A percentile compares a stretch with the other conserved stretches of the same genome.
Evolutionary conservation across 2,329 filamentous ascomycete species (phyloP).

Genomic region (Clonostachys rhizophaga): DNA sequence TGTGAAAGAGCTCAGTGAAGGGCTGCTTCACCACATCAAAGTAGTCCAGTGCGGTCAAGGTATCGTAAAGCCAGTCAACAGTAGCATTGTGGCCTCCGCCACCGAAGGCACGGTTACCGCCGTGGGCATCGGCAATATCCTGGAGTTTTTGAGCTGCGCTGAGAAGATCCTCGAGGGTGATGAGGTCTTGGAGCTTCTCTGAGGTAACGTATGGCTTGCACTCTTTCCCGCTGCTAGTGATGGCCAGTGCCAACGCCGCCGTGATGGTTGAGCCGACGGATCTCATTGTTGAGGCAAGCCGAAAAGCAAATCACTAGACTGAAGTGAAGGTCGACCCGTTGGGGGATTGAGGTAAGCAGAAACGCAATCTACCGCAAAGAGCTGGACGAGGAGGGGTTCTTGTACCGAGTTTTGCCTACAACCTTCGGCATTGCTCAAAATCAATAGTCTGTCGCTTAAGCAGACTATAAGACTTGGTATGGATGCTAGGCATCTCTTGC

Average conservation of each 20-base stretch:
- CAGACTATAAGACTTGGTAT: too few species aligned
- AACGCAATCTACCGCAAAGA: too few species aligned
- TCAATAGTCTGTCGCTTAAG: too few species aligned
- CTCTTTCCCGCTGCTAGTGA: slow-evolving; percentile 3
- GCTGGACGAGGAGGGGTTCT: too few species aligned
- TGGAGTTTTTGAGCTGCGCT: slow-evolving; percentile 37
- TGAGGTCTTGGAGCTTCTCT: slow-evolving; percentile 27
- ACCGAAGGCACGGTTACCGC: slow-evolving; percentile 36
- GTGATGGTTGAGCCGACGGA: slow-evolving; percentile 2
- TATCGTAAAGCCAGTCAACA: slow-evolving; percentile 36
- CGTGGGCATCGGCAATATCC: slow-evolving; percentile 34
- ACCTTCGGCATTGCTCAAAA: too few species aligned
- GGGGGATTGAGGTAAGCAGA: too few species aligned
- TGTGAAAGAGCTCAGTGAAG: slow-evolving; percentile 31
- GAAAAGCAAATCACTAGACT: too few species aligned
- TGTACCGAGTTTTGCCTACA: too few species aligned
- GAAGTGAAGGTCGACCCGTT: too few species aligned
- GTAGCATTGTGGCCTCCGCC: slow-evolving; percentile 39
- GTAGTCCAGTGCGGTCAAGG: slow-evolving; percentile 27
- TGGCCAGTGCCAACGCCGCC: slow-evolving; percentile 1
- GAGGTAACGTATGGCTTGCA: slow-evolving; percentile 28
- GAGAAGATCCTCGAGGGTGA: slow-evolving; percentile 33
- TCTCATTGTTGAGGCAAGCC: slow-evolving; percentile 10
- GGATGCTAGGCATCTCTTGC: too few species aligned
- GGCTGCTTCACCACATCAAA: slow-evolving; percentile 38